Percentiles rank a stretch among this genome's conserved stretches.
phyloP scores from a whole-genome alignment of 805 yeast species.

The Schwanniomyces pseudopolymorphus region DNA sequence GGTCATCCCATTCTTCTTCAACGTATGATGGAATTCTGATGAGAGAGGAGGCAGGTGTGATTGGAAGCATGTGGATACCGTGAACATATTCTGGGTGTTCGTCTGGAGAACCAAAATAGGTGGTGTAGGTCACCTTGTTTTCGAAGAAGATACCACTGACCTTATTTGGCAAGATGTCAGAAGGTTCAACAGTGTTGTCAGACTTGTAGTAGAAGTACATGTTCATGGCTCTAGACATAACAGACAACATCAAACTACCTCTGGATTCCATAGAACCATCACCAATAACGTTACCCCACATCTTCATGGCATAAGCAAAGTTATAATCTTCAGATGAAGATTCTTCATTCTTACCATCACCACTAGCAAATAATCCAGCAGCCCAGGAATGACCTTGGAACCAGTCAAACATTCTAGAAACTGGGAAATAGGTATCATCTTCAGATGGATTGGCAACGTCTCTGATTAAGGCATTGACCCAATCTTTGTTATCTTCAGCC shows the following conservation, averaged over 20 bases:
- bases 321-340: constrained; percentile 74
- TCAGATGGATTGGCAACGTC: constrained; percentile 66
- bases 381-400: constrained; percentile 80
- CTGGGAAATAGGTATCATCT: constrained; percentile 64
- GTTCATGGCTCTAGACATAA: constrained; percentile 54
- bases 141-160: constrained; percentile 74
- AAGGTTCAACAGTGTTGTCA: constrained; percentile 56
- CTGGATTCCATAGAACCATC: constrained; percentile 56
- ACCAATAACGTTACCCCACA: constrained; percentile 64
- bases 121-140: constrained; percentile 69
- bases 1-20: constrained; percentile 61
- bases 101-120: constrained; percentile 59
- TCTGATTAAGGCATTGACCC: constrained; percentile 62
- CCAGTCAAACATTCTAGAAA: constrained; percentile 73
- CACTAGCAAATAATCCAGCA: constrained; percentile 63
- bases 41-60: constrained; percentile 66
- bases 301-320: constrained; percentile 64
- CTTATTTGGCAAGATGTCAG: constrained; percentile 53
- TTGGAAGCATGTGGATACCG: constrained; percentile 76
- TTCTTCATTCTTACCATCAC: constrained; percentile 77
- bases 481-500: constrained; percentile 47
- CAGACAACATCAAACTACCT: constrained; percentile 60
- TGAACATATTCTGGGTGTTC: constrained; percentile 58
- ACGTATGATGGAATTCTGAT: constrained; percentile 56
- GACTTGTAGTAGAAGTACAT: constrained; percentile 52